Evolutionary conservation across 1,284 basidiomycete genomes (phyloP).

Genomic region (Marasmius oreades): DNA sequence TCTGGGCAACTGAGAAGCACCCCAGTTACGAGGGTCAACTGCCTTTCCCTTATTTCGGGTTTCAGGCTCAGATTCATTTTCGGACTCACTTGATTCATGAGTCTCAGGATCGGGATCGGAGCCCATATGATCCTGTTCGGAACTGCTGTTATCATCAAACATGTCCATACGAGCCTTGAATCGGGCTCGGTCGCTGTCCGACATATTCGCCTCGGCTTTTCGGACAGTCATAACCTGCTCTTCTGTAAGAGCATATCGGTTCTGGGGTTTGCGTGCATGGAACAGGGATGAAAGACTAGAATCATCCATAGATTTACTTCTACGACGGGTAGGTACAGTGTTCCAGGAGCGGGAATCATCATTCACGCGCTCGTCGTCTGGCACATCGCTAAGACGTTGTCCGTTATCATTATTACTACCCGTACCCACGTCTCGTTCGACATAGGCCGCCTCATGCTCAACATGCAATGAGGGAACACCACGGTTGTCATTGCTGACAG

Average conservation of each 20-base stretch:
- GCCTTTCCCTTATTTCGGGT: constrained; percentile 21
- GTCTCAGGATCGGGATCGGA: background rate
- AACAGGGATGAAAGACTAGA: background rate
- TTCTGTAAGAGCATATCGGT: background rate
- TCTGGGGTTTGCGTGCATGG: background rate
- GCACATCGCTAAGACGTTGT: background rate
- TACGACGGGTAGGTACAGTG: background rate
- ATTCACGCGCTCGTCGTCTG: background rate
- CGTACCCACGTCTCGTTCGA: background rate
- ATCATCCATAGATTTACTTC: background rate
- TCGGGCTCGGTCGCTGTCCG: background rate
- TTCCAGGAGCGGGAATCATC: background rate
- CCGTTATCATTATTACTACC: background rate
- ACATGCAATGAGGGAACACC: background rate
- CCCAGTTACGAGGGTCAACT: constrained; percentile 25
- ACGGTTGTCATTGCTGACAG: background rate
- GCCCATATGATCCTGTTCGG: background rate
- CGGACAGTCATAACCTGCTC: background rate
- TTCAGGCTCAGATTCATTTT: background rate
- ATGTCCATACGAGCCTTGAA: background rate
- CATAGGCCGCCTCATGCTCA: background rate
- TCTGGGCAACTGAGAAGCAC: constrained; percentile 12
- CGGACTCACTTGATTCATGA: background rate
- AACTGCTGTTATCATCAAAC: background rate
- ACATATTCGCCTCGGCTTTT: background rate